Base-by-base conservation (phyloP, 148 eudicot species). In the Amaranthus palmeri region DNA sequence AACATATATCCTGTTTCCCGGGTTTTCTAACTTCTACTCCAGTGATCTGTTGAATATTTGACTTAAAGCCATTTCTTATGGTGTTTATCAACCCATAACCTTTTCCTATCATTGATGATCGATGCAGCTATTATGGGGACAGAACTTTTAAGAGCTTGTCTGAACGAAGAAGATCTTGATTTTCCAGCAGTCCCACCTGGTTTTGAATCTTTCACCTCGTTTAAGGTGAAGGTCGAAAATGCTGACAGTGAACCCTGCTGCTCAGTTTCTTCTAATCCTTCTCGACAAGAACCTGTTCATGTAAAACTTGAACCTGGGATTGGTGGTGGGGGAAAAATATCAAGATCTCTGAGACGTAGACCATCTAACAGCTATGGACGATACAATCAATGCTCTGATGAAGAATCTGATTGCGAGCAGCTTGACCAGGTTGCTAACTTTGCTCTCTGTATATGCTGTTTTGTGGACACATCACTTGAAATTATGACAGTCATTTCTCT, bases 101-200 rank as follows among this genome's bases (percentile, higher is more conserved):
- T 59, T 62, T 59, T 40, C 48, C 17, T 54, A 73, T 70, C 43
- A 10, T 57, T 76, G 40, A 56, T 72, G 40, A 56, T 72, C 13
- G 44, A 17, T 68, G 76, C 85, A 88, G 92, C 63, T 60, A 70
- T 58, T 59, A 88, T 91, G 95, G 95, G 90, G 66, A 90, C 96
- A 11, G 89, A 90, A 81, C 85, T 88, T 72, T 79, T 87, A 44
- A 85, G 86, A 74, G 76, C 83, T 80, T 78, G 80, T 67, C 69
- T 86, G 15, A 86, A 91, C 79, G 99, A 91, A 76, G 93, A 88
- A 59, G 89, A 72, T 56, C 78, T 96, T 81, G 97, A 90, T 54
- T 88, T 85, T 76, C 85, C 87, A 57, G 79, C 89, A 43, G 77
- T 88, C 82, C 99, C 99, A 72, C 97, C 99, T 70, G 97, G 96